Evolutionary conservation across 345 rosid species (phyloP).

Genomic region (Geranium rotundifolium): DNA sequence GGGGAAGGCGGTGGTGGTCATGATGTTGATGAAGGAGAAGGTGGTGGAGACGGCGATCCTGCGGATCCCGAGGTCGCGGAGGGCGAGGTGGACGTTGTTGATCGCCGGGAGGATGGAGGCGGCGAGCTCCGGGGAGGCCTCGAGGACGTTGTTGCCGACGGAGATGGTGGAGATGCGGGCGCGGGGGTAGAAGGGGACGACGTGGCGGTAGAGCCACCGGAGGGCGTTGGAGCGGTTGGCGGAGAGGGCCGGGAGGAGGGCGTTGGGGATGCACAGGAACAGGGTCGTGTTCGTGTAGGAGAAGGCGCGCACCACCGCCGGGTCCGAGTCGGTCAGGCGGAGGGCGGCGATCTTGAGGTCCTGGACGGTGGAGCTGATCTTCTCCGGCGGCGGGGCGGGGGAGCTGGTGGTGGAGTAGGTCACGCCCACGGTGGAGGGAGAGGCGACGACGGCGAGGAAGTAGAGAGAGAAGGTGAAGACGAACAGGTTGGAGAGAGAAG

Average conservation of each 20-base stretch:
- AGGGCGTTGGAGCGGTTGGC: constrained; percentile 61
- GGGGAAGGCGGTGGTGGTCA: constrained; percentile 64
- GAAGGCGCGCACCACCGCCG: constrained; percentile 54
- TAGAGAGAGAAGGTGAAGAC: constrained; percentile 10
- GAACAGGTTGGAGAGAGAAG: constrained; percentile 2
- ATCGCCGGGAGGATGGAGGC: constrained; percentile 61
- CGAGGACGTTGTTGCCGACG: constrained; percentile 61
- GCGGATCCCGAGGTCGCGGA: constrained; percentile 53
- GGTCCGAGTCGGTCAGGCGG: constrained; percentile 54
- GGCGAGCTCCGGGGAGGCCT: constrained; percentile 25
- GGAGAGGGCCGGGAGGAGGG: constrained; percentile 54
- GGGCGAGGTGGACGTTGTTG: constrained; percentile 41
- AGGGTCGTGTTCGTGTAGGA: constrained; percentile 70
- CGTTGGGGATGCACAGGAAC: constrained; percentile 75
- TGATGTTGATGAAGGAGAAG: constrained; percentile 61
- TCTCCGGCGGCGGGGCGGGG: constrained; percentile 24
- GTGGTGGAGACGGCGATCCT: constrained; percentile 63
- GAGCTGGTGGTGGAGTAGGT: constrained; percentile 14
- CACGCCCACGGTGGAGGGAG: constrained; percentile 23
- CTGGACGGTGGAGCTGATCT: constrained; percentile 27
- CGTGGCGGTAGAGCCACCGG: constrained; percentile 61
- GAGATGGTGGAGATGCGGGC: constrained; percentile 62
- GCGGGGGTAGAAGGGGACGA: constrained; percentile 77
- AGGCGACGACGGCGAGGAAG: constrained; percentile 12
- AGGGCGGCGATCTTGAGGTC: constrained; percentile 39